Evolutionary conservation across 352 stramenopile genomes (phyloP).

Genomic region (Phytophthora brassicae): DNA sequence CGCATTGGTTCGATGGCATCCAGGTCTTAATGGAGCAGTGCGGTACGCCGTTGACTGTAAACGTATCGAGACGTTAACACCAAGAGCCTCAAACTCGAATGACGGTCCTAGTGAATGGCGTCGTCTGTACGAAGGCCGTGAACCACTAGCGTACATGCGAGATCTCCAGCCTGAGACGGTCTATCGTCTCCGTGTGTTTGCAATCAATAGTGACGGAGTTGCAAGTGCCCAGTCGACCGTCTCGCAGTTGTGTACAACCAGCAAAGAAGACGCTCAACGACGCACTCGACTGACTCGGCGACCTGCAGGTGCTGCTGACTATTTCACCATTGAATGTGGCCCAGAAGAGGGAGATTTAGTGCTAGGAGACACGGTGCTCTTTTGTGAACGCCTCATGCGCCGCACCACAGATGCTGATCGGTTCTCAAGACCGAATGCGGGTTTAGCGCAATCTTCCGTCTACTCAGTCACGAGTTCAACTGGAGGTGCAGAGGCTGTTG

Average conservation of each 20-base stretch:
- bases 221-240: conserved; percentile 74
- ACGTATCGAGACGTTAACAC: conserved; percentile 58
- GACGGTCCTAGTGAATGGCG: conserved; percentile 58
- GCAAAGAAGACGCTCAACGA: conserved; percentile 61
- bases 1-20: conserved; percentile 82
- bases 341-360: conserved; percentile 79
- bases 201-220: conserved; percentile 66
- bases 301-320: conserved; percentile 50
- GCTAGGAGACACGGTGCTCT: conserved; percentile 89
- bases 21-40: conserved; percentile 59
- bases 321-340: conserved; percentile 75
- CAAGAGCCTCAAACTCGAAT: conserved; percentile 11
- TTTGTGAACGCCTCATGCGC: conserved; percentile 88
- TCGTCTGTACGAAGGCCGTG: conserved; percentile 78
- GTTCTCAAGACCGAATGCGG: conserved; percentile 19
- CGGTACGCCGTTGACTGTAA: conserved; percentile 82
- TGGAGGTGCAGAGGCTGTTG: conserved; percentile 41
- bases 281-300: conserved; percentile 29
- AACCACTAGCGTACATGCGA: conserved; percentile 57
- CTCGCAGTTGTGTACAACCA: conserved; percentile 79
- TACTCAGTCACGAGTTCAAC: conserved; percentile 51
- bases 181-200: conserved; percentile 85
- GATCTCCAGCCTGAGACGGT: conserved; percentile 79
- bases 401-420: conserved; percentile 33
- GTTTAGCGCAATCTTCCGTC: conserved; percentile 35